These are phyloP conservation scores for Scytalidium sp. DNA, from an alignment of 2,329 filamentous ascomycete species.

Conservation along the genomic window DNA sequence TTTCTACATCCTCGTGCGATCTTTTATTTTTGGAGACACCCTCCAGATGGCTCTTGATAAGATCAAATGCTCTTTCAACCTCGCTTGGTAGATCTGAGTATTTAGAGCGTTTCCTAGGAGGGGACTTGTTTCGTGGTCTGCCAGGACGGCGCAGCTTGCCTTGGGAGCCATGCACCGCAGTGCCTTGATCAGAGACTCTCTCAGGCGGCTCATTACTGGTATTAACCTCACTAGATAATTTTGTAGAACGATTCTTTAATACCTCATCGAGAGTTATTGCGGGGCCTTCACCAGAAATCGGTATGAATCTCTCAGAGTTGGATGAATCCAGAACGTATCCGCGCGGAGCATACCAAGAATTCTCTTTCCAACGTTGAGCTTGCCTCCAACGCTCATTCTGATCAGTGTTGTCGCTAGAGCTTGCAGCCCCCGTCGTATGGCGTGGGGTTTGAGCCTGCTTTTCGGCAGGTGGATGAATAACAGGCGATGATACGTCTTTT, in stretches of 20 bases:
- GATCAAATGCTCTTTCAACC: constrained; percentile 17
- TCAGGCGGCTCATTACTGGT: neutral
- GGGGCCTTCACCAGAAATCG: neutral
- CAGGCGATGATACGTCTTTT: neutral
- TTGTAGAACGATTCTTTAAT: neutral
- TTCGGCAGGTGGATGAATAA: neutral
- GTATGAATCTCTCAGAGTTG: neutral
- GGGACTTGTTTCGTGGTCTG: constrained; percentile 3
- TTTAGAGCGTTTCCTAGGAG: constrained; percentile 16
- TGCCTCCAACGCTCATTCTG: neutral
- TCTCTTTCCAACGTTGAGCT: neutral
- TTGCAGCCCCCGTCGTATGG: neutral
- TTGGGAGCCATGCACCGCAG: constrained; percentile 1
- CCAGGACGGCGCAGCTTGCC: neutral
- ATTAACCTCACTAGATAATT: neutral
- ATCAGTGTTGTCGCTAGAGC: neutral
- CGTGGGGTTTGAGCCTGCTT: neutral
- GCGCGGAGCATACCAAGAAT: neutral
- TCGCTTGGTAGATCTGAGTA: constrained; percentile 16
- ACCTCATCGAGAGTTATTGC: neutral
- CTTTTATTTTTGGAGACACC: constrained; percentile 8
- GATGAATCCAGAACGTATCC: neutral
- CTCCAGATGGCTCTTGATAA: constrained; percentile 17
- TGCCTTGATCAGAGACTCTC: too few species aligned
- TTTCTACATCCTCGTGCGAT: constrained; percentile 9